Evolutionary conservation across 106 monocot species (phyloP), one percentile per base, ranked within the genome.

Genomic region (Acanthochlamys bracteata): DNA sequence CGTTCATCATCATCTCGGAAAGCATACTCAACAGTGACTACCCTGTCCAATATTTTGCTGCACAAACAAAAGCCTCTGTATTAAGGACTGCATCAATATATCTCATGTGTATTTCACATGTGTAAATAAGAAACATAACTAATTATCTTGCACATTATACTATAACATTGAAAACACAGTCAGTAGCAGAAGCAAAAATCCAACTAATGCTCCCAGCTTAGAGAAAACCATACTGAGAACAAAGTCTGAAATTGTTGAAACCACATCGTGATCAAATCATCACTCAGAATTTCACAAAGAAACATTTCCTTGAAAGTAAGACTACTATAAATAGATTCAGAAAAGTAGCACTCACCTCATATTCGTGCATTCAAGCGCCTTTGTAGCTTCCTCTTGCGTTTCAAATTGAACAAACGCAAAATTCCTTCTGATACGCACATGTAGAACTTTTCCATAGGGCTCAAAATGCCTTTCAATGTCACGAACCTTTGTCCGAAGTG

Each of bases 1-100:
- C 74, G 75, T 47, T 96, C 96, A 63, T 67, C 79, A 75, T 96
- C 90, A 80, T 96, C 96, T 70, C 87, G 88, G 39, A 91, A 82
- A 24, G 96, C 87, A 73, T 91, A 91, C 57, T 96, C 96, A 33
- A 96, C 90, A 10, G 96, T 84, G 25, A 96, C 85, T 51, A 91
- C 82, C 65, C 96, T 68, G 60, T 96, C 96, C 66, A 91, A 65
- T 67, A 96, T 64, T 72, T 85, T 91, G 76, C 96, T 96, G 85
- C 55, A 78, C 55, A 73, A 40, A 2, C 24, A 17, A 69, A 63
- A n/a, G 14, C 1, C 33, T 6, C 33, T 33, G 41, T 1, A 53
- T n/a, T 6, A 68, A 7, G 16, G 15, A 49, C n/a, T 15, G 51
- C 51, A 13, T 51, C 51, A 6, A 33, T 33, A 33, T 33, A 33